Evolutionary conservation across 108 stramenopile species (phyloP).

Genomic region (Aurantiochytrium sp.): DNA sequence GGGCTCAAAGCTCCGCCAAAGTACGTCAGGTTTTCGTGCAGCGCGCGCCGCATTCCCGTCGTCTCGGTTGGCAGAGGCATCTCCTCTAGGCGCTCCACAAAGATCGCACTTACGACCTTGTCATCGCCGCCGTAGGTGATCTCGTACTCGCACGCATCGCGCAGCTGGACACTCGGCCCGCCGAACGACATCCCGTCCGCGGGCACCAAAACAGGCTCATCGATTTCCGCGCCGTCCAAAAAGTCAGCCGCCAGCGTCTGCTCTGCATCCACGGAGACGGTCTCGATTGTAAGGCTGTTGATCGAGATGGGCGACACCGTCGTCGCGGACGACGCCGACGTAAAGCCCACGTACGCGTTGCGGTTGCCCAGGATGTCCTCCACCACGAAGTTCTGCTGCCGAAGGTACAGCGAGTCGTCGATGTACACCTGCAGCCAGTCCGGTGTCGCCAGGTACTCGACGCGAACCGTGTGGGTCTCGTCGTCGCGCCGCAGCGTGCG

Average conservation of each 20-base stretch:
- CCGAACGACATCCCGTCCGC: background rate
- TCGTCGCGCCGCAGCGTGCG: background rate
- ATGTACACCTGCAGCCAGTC: conserved; percentile 15
- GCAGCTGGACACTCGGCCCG: background rate
- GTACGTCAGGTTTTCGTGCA: background rate
- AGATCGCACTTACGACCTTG: background rate
- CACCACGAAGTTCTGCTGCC: background rate
- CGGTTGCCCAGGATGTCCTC: background rate
- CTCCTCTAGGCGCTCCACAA: background rate
- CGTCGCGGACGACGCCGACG: background rate
- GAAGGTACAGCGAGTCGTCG: background rate
- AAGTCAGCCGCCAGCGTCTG: background rate
- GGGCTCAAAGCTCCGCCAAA: background rate
- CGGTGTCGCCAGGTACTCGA: background rate
- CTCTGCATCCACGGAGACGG: background rate
- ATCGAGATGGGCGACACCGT: background rate
- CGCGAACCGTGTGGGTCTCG: background rate
- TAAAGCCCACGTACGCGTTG: conserved; percentile 6
- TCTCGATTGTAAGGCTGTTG: background rate
- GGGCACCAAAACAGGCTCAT: background rate
- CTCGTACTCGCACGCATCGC: background rate
- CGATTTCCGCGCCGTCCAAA: background rate
- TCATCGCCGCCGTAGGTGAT: background rate
- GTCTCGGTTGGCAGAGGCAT: background rate
- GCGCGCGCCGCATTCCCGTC: background rate